Base-by-base conservation (phyloP, 108 stramenopile genomes). In the Conticribra weissflogii region DNA sequence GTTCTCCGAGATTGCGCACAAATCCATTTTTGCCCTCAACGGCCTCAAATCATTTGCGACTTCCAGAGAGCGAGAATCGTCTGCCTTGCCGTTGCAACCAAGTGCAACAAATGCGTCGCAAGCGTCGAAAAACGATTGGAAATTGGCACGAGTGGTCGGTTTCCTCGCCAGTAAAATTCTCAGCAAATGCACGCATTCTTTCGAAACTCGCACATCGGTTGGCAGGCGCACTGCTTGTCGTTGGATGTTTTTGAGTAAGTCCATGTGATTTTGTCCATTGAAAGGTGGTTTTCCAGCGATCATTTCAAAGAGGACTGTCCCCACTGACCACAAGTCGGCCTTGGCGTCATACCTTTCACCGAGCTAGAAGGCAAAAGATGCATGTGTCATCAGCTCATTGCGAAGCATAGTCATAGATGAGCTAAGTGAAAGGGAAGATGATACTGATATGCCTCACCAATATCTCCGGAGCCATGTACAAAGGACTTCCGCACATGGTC, bases 391-490 rank as follows among this genome's bases (percentile, higher is more conserved):
- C n/a, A n/a, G n/a, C n/a, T n/a, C n/a, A 1, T 55, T 68, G 30
- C 36, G 36, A 41, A 22, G 23, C 44, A 71, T 27, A 24, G 12
- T 44, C 21, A 3, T 2, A 14, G 18, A 29, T 29, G 14, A 22
- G 53, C 7, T 5, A 46, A 22, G 48, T 68, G 5, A n/a, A n/a
- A n/a, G n/a, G n/a, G n/a, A n/a, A n/a, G n/a, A n/a, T n/a, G n/a
- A n/a, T n/a, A n/a, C n/a, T n/a, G n/a, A n/a, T 48, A 41, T 16
- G 46, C 70, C 75, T 68, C 48, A 77, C 68, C 56, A 98, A 71
- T 55, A 98, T 95, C 71, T 98, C 97, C 16, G 97, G 97, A 12
- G 97, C 98, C 98, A 99, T 99, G 77, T 99, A 99, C 27, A 99
- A 71, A 1, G 98, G 98, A 23, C 86, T 87, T 12, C 98, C 98